Percentiles rank a stretch among this genome's conserved stretches.
phyloP scores from a whole-genome alignment of 2,329 filamentous ascomycete species.

The Penicillium vulpinum region DNA sequence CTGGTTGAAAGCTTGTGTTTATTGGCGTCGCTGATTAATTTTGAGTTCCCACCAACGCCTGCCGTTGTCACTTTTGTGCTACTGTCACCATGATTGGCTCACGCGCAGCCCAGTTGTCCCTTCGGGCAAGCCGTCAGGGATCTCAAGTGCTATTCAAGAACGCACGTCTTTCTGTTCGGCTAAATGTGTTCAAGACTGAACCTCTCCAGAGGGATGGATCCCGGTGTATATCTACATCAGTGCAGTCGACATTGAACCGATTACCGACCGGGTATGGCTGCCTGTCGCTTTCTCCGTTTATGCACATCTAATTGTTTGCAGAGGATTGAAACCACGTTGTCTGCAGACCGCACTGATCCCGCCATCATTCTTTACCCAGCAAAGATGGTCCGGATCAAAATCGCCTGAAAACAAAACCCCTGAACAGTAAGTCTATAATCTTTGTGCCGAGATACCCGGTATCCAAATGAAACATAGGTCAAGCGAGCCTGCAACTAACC shows the following conservation, averaged over 20 bases:
- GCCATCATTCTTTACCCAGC: constrained; percentile 10
- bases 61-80: constrained; percentile 3
- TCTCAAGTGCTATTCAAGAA: constrained; percentile 1
- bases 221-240: constrained; percentile 16
- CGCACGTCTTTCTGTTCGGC: constrained; percentile 2
- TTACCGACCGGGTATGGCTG: constrained; percentile 13
- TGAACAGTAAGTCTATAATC: constrained; percentile 17
- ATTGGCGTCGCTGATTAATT: background rate
- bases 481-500: constrained; percentile 7
- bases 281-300: too few species aligned
- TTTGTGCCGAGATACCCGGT: background rate
- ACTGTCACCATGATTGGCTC: constrained; percentile 19
- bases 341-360: background rate
- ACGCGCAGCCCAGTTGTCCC: constrained; percentile 7
- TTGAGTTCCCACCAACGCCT: background rate
- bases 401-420: constrained; percentile 19
- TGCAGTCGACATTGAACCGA: background rate
- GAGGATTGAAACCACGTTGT: constrained; percentile 3
- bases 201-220: background rate
- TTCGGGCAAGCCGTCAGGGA: constrained; percentile 9
- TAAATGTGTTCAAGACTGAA: constrained; percentile 3
- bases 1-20: background rate
- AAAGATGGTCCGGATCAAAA: constrained; percentile 29
- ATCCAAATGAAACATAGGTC: background rate
- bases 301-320: constrained; percentile 5